Base-by-base conservation (phyloP, 352 stramenopile genomes). In the Phytophthora vignae region DNA sequence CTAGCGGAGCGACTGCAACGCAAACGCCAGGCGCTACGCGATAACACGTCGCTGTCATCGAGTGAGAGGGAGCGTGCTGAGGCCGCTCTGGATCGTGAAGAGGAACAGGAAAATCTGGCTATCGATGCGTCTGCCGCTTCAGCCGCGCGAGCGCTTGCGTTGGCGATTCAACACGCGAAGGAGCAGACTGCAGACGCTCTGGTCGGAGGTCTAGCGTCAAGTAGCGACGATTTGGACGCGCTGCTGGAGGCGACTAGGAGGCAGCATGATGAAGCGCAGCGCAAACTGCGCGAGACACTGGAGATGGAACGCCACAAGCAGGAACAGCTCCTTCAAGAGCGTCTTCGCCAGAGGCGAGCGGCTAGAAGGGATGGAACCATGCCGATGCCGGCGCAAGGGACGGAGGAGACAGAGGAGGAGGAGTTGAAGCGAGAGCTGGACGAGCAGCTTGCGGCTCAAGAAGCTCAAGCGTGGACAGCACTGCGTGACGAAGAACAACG, bases 1-100 rank as follows among this genome's bases (percentile, higher is more conserved):
- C 56, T 89, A 42, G 57, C 56, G 12, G 72, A 82, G 14, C 75
- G 78, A 3, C 69, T 89, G 12, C 42, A 76, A 52, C 73, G 66
- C 14, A 87, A 82, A 29, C 82, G 79, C 0, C 59, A 56, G 8
- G 53, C 42, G 10, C 12, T 85, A 17, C 38, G 62, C 0, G 67
- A 58, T 27, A 77, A 68, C 33, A 42, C 48, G 0, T 36, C 21
- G 11, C 22, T 72, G n/a, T 64, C 71, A 25, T 19, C 56, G 42
- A 27, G 19, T 19, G 67, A 78, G 7, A 69, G 22, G 31, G 48
- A 33, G 10, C 42, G 14, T 0, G 58, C 57, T 38, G 64, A 75
- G 29, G 27, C 60, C 4, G 66, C 49, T 48, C 22, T 87, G 29
- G 19, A 70, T 29, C 59, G 60, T 9, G 74, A 83, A 60, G 74